Evolutionary conservation across 257 asterid genomes (phyloP).

Genomic region (Scutellaria baicalensis): DNA sequence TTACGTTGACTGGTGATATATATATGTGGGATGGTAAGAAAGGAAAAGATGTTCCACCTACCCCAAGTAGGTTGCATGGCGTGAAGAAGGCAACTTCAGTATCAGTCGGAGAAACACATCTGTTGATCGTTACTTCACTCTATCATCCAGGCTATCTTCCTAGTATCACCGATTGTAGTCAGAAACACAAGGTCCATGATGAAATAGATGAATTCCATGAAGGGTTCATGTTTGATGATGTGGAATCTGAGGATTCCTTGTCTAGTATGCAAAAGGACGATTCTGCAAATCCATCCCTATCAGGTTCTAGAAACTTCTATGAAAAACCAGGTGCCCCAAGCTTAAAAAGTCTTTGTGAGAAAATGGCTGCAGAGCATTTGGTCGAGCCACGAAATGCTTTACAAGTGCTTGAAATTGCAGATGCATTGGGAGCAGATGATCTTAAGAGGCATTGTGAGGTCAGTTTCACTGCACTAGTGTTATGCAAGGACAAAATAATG

Average conservation of each 20-base stretch:
- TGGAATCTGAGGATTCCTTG: conserved; percentile 36
- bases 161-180: conserved; percentile 15
- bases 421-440: conserved; percentile 75
- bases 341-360: conserved; percentile 87
- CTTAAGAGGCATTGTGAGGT: conserved; percentile 82
- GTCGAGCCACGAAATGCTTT: conserved; percentile 88
- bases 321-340: conserved; percentile 44
- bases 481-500: not conserved
- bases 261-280: conserved; percentile 31
- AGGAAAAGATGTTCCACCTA: conserved; percentile 49
- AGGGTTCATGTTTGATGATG: conserved; percentile 63
- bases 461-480: not conserved
- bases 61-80: conserved; percentile 71
- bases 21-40: conserved; percentile 90
- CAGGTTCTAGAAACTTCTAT: conserved; percentile 10
- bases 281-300: not conserved
- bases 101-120: conserved; percentile 95
- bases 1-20: conserved; percentile 73
- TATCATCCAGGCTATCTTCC: conserved; percentile 71
- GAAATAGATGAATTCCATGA: conserved; percentile 55
- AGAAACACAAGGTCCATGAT: conserved; percentile 29
- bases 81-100: conserved; percentile 87
- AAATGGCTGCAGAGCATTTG: conserved; percentile 66
- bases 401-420: conserved; percentile 86
- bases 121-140: conserved; percentile 66